These are phyloP conservation scores for Salmacisia buchloeana DNA, from an alignment of 1,284 basidiomycete species.

Conservation along the genomic window DNA sequence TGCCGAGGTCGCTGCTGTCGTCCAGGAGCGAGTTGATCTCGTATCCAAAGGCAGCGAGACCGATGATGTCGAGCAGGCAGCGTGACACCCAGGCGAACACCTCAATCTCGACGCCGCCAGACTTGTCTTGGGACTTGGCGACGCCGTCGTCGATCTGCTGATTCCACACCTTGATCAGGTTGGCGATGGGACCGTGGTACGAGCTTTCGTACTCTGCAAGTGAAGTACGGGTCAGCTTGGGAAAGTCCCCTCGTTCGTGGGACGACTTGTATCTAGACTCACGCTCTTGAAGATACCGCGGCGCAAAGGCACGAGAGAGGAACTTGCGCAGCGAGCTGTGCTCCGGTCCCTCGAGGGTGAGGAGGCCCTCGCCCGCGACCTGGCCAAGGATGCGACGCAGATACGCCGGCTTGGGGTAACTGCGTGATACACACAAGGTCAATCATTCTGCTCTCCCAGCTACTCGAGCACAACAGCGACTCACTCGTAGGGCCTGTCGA, in stretches of 20 bases:
- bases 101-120: slow-evolving; percentile 33
- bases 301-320: slow-evolving; percentile 37
- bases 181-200: slow-evolving; percentile 34
- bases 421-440: neutral
- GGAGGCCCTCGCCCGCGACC: slow-evolving; percentile 31
- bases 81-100: slow-evolving; percentile 30
- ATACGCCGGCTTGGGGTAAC: slow-evolving; percentile 27
- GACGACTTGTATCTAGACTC: neutral
- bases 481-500: slow-evolving; percentile 27
- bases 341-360: slow-evolving; percentile 30
- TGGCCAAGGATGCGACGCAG: slow-evolving; percentile 28
- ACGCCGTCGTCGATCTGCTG: slow-evolving; percentile 20
- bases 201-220: slow-evolving; percentile 21
- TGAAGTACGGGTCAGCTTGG: neutral
- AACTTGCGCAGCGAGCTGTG: slow-evolving; percentile 35
- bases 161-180: slow-evolving; percentile 21
- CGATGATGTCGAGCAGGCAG: slow-evolving; percentile 47
- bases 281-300: slow-evolving; percentile 31
- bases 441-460: neutral
- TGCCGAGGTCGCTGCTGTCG: slow-evolving; percentile 29
- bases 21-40: slow-evolving; percentile 37
- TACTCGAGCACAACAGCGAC: neutral
- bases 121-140: slow-evolving; percentile 17
- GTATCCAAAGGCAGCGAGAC: slow-evolving; percentile 29
- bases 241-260: neutral